Conservation (phyloP, 2,329 filamentous ascomycete genomes). For the Apiospora sp. region DNA sequence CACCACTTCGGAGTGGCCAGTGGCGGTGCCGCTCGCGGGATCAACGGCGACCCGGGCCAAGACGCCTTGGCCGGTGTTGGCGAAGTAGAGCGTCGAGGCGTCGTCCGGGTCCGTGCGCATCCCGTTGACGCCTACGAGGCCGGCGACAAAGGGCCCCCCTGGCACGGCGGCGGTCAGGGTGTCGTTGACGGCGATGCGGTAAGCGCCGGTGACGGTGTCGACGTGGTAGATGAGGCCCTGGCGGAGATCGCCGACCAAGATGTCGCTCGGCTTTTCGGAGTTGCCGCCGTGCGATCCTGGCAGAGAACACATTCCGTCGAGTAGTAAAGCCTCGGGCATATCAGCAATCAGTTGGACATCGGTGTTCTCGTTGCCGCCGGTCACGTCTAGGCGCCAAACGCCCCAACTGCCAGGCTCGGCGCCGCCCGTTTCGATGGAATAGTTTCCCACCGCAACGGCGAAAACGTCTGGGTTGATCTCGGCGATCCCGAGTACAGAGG, state of each 20-base stretch:
- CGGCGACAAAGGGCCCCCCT: not conserved
- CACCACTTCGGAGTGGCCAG: not conserved
- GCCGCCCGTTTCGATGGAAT: not conserved
- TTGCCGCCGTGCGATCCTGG: not conserved
- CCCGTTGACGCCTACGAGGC: not conserved
- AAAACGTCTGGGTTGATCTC: too few species aligned
- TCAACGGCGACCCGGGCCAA: not conserved
- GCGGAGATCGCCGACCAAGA: not conserved
- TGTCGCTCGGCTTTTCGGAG: not conserved
- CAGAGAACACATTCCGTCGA: not conserved
- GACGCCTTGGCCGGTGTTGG: not conserved
- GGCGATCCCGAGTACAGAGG: too few species aligned
- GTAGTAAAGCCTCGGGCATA: not conserved
- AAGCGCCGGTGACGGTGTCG: not conserved
- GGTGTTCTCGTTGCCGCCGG: not conserved
- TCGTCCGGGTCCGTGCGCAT: not conserved
- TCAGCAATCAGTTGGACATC: not conserved
- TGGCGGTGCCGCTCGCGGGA: too few species aligned
- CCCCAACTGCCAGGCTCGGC: not conserved
- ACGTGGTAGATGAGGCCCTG: not conserved
- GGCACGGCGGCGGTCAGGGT: too few species aligned
- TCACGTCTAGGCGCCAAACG: not conserved
- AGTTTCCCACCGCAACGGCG: not conserved
- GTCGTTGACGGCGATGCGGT: conserved; percentile 1
- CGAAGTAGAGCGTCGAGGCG: not conserved